A percentile compares a stretch with the other conserved stretches of the same genome.
These are phyloP conservation scores for Niebla homalea DNA, from an alignment of 495 filamentous ascomycete genomes.

Conservation along the genomic window DNA sequence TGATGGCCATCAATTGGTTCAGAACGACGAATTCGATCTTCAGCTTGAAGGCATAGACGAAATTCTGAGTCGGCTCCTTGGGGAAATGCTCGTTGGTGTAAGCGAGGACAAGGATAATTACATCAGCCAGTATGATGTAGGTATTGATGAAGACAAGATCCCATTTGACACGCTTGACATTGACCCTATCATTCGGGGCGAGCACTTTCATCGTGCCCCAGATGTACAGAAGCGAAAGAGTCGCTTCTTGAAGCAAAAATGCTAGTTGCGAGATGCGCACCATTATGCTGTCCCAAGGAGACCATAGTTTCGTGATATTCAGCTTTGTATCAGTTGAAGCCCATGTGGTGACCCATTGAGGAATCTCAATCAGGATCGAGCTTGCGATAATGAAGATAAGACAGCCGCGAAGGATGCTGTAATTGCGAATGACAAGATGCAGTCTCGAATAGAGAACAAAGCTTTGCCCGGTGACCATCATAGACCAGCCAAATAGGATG, in stretches of 20 bases:
- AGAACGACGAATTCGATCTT: conserved; percentile 41
- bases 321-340: conserved; percentile 1
- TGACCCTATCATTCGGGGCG: conserved; percentile 12
- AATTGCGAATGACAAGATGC: conserved; percentile 33
- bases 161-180: conserved; percentile 17
- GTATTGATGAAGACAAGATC: conserved; percentile 35
- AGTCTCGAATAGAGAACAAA: conserved; percentile 36
- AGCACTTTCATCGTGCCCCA: conserved; percentile 22
- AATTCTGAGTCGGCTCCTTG: conserved; percentile 36
- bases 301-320: conserved; percentile 4
- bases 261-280: conserved; percentile 11
- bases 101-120: conserved; percentile 29
- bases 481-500: conserved; percentile 34
- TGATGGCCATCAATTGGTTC: conserved; percentile 24
- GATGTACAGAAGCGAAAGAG: conserved; percentile 25
- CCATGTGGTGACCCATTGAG: conserved; percentile 12
- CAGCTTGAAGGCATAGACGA: conserved; percentile 38
- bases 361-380: conserved; percentile 31
- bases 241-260: conserved; percentile 27
- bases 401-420: conserved; percentile 25
- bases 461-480: conserved; percentile 36
- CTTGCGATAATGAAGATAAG: conserved; percentile 27
- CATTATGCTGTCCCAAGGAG: conserved; percentile 5
- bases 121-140: conserved; percentile 34
- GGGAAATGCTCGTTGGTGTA: conserved; percentile 33